Evolutionary conservation across 2,329 filamentous ascomycete genomes (phyloP), one percentile per base, ranked within the genome.

Genomic region (Lasiodiplodia citricola): DNA sequence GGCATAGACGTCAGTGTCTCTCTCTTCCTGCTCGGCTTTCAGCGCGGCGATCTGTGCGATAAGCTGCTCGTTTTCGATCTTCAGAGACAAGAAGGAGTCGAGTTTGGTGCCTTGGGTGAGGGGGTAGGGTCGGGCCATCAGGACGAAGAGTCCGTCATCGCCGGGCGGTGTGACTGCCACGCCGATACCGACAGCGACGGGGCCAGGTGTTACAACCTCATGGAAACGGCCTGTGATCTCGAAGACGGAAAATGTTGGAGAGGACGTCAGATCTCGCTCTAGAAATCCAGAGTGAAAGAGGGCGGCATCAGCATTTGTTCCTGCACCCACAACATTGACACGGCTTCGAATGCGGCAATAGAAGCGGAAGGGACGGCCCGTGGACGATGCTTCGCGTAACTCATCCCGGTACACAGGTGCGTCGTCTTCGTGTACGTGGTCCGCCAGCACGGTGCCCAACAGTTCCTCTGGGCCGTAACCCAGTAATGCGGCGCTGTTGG

Each of bases 391-490:
- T 28, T 67, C 65, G 31, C 55, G 56, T 5, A 67, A n/a, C 44
- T 67, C 65, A 28, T 57, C 55, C n/a, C 54, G 25, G 55, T 51
- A 67, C 21, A 52, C 35, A 21, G 65, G 65, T n/a, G 50, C 28
- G 23, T 67, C 65, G 55, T 67, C 65, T 18, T 67, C 65, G 31
- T 67, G 65, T 10, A 67, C 56, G 25, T 60, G 56, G 55, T 67
- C 55, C 2, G 18, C 56, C 11, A 67, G 21, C 41, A 58, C 50
- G 44, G 55, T 57, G 28, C 65, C 54, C 11, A 67, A 18, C 55
- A 67, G 31, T 21, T 60, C 55, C 28, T 67, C 55, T 4, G 55
- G 65, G 13, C 31, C 25, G 65, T 67, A 60, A 2, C 65, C 65
- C 28, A 67, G 54, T 55, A 67, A 21, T 5, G 44, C 31, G 3